Base-by-base conservation (phyloP, 306 rosid genomes). In the Prunus padus region DNA sequence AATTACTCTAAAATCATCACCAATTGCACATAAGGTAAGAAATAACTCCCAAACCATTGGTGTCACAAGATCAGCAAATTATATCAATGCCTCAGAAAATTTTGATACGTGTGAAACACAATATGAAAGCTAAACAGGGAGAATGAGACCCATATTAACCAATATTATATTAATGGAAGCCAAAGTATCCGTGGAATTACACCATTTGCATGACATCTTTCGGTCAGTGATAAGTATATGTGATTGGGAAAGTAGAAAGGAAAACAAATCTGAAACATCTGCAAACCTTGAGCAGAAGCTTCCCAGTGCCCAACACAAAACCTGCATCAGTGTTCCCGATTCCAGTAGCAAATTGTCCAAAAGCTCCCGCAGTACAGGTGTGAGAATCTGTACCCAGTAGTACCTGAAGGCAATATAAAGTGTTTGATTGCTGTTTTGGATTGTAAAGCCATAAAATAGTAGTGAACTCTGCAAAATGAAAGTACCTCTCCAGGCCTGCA, bases 311-410 rank as follows among this genome's bases (percentile, higher is more conserved):
- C 79, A 95, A 59, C 49, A 95, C 96, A 74, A 95, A 90, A 78
- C 96, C 98, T 0, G 97, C 96, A 87, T 95, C 97, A 11, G 98
- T 95, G 81, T 87, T 92, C 50, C 98, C 98, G 28, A 95, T 92
- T 82, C 98, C 97, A 9, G 97, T 92, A 55, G 98, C 93, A 83
- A 95, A 95, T 81, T 95, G 98, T 72, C 98, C 98, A 85, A 95
- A 95, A 28, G 98, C 98, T 80, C 98, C 97, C 72, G 97, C 97
- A 31, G 98, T 92, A 74, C 97, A 92, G 52, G 98, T 89, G 86
- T 95, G 98, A 76, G 98, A 95, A 84, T 95, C 98, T 45, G 97
- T 95, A 77, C 98, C 98, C 42, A 95, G 84, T 71, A 92, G 93
- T 75, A 92, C 96, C 98, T 94, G 81, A 37, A 71, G 67, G 28